These are phyloP conservation scores for Hypoxylon sp. DNA, from an alignment of 2,329 filamentous ascomycete species.

Conservation along the genomic window DNA sequence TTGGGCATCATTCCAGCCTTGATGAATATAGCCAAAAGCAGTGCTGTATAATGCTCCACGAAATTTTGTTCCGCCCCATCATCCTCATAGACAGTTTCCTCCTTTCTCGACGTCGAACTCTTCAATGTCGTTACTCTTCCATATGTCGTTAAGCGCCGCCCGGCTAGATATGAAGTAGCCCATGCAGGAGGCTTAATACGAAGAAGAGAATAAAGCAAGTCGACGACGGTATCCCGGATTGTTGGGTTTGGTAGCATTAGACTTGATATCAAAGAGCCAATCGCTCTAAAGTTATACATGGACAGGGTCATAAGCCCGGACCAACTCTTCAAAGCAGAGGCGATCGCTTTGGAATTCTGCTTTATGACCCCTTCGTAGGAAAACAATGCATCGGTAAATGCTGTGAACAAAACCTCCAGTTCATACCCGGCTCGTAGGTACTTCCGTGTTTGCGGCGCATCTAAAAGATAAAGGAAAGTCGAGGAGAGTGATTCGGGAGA, in stretches of 20 bases:
- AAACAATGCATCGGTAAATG: constrained; percentile 86
- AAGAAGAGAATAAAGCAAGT: constrained; percentile 83
- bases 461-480: constrained; percentile 91
- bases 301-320: constrained; percentile 89
- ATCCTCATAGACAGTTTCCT: constrained; percentile 71
- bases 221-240: constrained; percentile 83
- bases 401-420: constrained; percentile 88
- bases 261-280: constrained; percentile 81
- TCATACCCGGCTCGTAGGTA: constrained; percentile 91
- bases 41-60: constrained; percentile 92
- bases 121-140: constrained; percentile 92
- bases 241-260: constrained; percentile 70
- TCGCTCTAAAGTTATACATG: constrained; percentile 88
- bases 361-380: constrained; percentile 76
- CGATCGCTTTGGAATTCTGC: constrained; percentile 91
- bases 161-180: constrained; percentile 96
- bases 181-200: constrained; percentile 94
- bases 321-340: constrained; percentile 93
- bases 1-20: constrained; percentile 80
- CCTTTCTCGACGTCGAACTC: constrained; percentile 65
- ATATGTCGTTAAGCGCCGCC: constrained; percentile 92
- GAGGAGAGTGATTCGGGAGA: constrained; percentile 90
- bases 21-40: constrained; percentile 88
- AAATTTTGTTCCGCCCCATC: constrained; percentile 83
- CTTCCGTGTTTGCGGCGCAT: constrained; percentile 83